Conservation (phyloP, 257 asterid genomes). For the Catharanthus roseus region DNA sequence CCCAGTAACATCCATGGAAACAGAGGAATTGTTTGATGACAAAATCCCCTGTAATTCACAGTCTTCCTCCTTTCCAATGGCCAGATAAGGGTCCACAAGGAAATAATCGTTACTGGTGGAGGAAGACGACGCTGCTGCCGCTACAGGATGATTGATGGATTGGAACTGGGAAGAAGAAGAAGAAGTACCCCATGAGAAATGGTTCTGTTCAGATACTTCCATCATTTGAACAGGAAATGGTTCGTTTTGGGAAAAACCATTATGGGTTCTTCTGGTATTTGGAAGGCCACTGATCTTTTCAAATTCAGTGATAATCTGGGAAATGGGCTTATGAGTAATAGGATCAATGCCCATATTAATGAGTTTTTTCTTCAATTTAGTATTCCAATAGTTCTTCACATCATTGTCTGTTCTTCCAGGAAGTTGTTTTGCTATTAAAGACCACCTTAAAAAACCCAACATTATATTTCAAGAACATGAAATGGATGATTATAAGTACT, state of each 20-base stretch:
- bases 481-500: too few species aligned
- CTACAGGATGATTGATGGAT: too few species aligned
- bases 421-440: conserved; percentile 67
- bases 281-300: conserved; percentile 59
- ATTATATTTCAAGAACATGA: too few species aligned
- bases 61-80: conserved; percentile 12
- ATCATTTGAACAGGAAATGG: not conserved
- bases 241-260: conserved; percentile 25
- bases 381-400: conserved; percentile 97
- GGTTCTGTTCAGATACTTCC: conserved; percentile 13
- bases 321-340: conserved; percentile 89
- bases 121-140: conserved; percentile 30
- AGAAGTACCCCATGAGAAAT: conserved; percentile 10
- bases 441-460: conserved; percentile 55
- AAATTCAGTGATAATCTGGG: conserved; percentile 71
- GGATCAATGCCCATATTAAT: conserved; percentile 90
- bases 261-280: conserved; percentile 27
- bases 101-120: conserved; percentile 37
- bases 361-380: conserved; percentile 87
- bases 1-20: conserved; percentile 8
- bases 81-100: conserved; percentile 23
- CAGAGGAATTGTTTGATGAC: conserved; percentile 13
- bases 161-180: too few species aligned
- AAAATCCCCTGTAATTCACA: conserved; percentile 19
- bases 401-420: conserved; percentile 97